Evolutionary conservation across 441 rosid species (phyloP), one percentile per base, ranked within the genome.

Genomic region (Kokia cookei): DNA sequence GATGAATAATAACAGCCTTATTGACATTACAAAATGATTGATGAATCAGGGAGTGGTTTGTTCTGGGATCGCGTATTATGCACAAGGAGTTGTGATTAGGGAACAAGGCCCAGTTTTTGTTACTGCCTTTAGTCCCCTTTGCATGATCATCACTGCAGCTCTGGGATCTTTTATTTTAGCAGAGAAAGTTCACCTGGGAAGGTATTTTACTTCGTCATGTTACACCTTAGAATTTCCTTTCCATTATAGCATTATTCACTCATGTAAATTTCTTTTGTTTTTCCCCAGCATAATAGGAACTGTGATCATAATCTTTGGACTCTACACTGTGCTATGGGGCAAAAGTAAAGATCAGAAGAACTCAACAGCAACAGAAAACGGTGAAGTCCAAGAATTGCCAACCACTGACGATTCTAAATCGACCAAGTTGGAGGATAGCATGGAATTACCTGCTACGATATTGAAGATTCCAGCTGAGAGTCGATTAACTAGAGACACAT

Each of bases 301-400:
- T 0, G 48, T 90, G 35, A 12, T 91, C 75, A 89, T 94, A 65
- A 94, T 92, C 12, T 9, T 82, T 40, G 97, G 97, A 43, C 92
- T 92, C 3, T 94, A 94, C 80, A 83, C 86, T 7, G 97, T 94
- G 35, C 90, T 89, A 32, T 92, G 97, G 97, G 98, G 97, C 0
- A 94, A 94, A 67, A 92, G 92, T 82, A 94, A 94, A 55, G 97
- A 94, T 60, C 17, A 0, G 1, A n/a, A 2, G 11, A 60, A 8
- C 72, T 64, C 89, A n/a, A 48, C 71, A 47, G 8, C 29, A 58
- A 8, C 12, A 54, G 54, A 63, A 17, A 81, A 84, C 68, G 57
- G 58, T 4, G 73, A 72, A 13, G 64, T 43, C 45, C 81, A 65
- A 6, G 90, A 89, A 77, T 79, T 92, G 80, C 97, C 94, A 0